These are phyloP conservation scores for Candida sphagnicola DNA, from an alignment of 805 yeast genomes.

Conservation along the genomic window DNA sequence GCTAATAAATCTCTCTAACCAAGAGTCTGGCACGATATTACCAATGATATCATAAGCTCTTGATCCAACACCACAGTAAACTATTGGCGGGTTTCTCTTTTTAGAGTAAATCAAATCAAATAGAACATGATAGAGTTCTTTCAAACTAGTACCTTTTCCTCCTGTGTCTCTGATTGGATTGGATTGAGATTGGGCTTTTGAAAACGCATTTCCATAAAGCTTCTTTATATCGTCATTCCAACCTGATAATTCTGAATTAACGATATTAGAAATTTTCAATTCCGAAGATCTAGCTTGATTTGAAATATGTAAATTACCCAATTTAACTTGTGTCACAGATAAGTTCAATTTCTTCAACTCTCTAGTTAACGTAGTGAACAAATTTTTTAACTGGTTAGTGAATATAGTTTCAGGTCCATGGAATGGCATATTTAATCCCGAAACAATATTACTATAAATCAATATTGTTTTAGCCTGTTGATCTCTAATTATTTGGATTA, in stretches of 20 bases:
- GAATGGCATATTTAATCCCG: conserved; percentile 53
- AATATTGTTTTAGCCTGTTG: conserved; percentile 49
- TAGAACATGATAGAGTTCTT: conserved; percentile 35
- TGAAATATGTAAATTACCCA: conserved; percentile 37
- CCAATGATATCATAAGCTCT: conserved; percentile 33
- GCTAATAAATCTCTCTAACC: conserved; percentile 24
- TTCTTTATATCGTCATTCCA: conserved; percentile 35
- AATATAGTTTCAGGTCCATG: conserved; percentile 60
- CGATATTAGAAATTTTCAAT: conserved; percentile 20
- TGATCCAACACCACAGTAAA: conserved; percentile 43
- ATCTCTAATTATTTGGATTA: conserved; percentile 49
- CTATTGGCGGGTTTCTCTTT: conserved; percentile 21
- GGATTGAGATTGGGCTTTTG: conserved; percentile 25
- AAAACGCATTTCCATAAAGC: conserved; percentile 29
- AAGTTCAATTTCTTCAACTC: conserved; percentile 34
- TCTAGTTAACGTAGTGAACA: conserved; percentile 31
- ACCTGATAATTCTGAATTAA: conserved; percentile 33
- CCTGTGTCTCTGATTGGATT: conserved; percentile 26
- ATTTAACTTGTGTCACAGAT: conserved; percentile 34
- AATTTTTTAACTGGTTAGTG: conserved; percentile 39
- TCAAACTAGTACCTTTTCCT: conserved; percentile 27
- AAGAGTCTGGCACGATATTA: conserved; percentile 26
- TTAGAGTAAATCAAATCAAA: conserved; percentile 34
- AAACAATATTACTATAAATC: conserved; percentile 53
- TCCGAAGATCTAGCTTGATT: conserved; percentile 16